These are phyloP conservation scores for Leptodermis oblonga DNA, from an alignment of 257 asterid genomes.

Conservation along the genomic window DNA sequence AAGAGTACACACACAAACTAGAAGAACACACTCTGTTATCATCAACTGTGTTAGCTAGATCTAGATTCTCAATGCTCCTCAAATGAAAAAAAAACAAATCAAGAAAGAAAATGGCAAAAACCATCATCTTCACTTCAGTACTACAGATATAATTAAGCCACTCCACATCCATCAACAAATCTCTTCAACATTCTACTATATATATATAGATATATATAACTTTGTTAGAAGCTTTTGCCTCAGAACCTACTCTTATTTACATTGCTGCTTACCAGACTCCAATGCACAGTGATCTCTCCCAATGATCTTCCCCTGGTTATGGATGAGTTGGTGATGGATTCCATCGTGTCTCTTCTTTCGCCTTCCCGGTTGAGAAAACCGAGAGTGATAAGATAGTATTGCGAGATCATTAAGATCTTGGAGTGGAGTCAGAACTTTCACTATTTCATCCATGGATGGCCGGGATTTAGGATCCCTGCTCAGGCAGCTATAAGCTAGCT, in stretches of 20 bases:
- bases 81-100: not conserved
- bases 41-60: too few species aligned
- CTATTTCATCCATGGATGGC: constrained; percentile 87
- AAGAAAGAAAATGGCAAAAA: not conserved
- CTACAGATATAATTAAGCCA: constrained; percentile 7
- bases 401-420: constrained; percentile 81
- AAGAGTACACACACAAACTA: too few species aligned
- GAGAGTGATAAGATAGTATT: constrained; percentile 54
- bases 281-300: constrained; percentile 43
- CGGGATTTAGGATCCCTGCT: constrained; percentile 76
- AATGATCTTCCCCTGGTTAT: constrained; percentile 40
- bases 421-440: constrained; percentile 59
- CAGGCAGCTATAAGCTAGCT: constrained; percentile 62
- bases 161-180: constrained; percentile 1
- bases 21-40: too few species aligned
- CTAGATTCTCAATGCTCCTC: not conserved
- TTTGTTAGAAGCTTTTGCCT: constrained; percentile 12
- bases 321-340: constrained; percentile 36
- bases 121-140: not conserved
- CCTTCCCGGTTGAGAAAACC: constrained; percentile 54
- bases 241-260: constrained; percentile 29
- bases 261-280: constrained; percentile 42
- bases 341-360: constrained; percentile 57
- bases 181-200: constrained; percentile 12
- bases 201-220: constrained; percentile 9